phyloP scores from a whole-genome alignment of 805 yeast genomes.

The Metschnikowia baotianmanensis region DNA sequence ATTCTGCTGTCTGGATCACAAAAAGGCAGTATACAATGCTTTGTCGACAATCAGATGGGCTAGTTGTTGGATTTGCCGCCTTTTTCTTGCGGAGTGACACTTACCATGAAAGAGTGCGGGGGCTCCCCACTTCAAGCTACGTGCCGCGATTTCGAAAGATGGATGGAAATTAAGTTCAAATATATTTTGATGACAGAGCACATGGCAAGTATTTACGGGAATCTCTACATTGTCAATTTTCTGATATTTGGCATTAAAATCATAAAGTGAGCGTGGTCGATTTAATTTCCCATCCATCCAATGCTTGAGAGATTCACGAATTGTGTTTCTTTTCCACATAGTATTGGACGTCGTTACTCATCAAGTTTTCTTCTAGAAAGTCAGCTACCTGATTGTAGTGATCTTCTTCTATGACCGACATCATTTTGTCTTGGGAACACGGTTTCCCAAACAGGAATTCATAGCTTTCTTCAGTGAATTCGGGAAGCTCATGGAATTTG shows the following conservation, averaged over 20 bases:
- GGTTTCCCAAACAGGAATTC: conserved; percentile 20
- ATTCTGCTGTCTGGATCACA: no score
- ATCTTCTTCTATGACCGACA: conserved; percentile 31
- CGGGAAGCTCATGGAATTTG: conserved; percentile 36
- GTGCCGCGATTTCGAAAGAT: no score
- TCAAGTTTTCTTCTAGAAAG: conserved; percentile 39
- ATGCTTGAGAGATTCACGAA: not conserved
- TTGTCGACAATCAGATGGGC: no score
- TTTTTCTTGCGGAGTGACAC: no score
- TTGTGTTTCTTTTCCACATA: conserved; percentile 22
- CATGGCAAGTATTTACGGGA: no score
- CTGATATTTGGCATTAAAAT: conserved; percentile 6
- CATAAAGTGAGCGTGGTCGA: conserved; percentile 6
- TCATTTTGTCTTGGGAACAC: conserved; percentile 18
- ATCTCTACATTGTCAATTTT: no score
- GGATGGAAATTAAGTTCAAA: no score
- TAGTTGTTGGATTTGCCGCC: no score
- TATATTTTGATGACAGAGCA: no score
- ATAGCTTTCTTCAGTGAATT: conserved; percentile 23
- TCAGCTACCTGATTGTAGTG: conserved; percentile 41
- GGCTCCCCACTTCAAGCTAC: no score
- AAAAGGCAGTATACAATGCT: no score
- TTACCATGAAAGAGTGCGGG: no score
- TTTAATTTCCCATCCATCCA: not conserved
- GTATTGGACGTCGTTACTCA: conserved; percentile 37